Evolutionary conservation across 2,329 filamentous ascomycete genomes (phyloP).

Genomic region (Beauveria sp.): DNA sequence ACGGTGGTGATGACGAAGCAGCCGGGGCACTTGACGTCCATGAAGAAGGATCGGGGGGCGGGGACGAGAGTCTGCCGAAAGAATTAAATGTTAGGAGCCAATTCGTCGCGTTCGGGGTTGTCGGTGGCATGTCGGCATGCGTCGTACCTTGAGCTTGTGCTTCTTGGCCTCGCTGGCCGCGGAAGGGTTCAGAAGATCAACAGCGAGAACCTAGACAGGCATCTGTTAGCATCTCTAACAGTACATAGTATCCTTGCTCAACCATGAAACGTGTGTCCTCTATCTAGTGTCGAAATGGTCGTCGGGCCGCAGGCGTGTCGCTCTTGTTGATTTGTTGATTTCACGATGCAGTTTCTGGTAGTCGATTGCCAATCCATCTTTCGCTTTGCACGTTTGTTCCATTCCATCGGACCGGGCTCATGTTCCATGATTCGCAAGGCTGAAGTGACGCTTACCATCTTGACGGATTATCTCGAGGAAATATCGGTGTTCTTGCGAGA

Average conservation of each 20-base stretch:
- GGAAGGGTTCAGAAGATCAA: slow-evolving; percentile 99
- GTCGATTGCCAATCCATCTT: neutral
- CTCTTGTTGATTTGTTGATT: neutral
- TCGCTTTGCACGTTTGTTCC: neutral
- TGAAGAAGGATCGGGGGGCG: slow-evolving; percentile 98
- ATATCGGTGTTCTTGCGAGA: slow-evolving; percentile 40
- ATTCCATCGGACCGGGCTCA: neutral
- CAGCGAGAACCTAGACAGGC: slow-evolving; percentile 83
- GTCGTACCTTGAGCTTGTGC: slow-evolving; percentile 98
- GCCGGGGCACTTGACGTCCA: slow-evolving; percentile 99
- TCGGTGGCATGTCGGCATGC: slow-evolving; percentile 8
- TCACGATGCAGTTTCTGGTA: neutral
- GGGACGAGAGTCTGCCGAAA: slow-evolving; percentile 74
- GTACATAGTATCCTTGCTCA: neutral
- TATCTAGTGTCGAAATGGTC: neutral
- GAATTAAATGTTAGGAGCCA: slow-evolving; percentile 15
- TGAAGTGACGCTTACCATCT: slow-evolving; percentile 54
- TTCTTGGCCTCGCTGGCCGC: slow-evolving; percentile 97
- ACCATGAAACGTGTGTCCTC: slow-evolving; percentile 8
- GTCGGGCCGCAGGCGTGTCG: neutral
- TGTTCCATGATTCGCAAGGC: slow-evolving; percentile 12
- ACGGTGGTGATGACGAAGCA: slow-evolving; percentile 99
- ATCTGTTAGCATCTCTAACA: slow-evolving; percentile 38
- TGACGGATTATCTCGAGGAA: slow-evolving; percentile 48
- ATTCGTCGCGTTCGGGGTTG: slow-evolving; percentile 9